These are phyloP conservation scores for Erythrophleum ivorense DNA, from an alignment of 331 rosid genomes.

Conservation along the genomic window DNA sequence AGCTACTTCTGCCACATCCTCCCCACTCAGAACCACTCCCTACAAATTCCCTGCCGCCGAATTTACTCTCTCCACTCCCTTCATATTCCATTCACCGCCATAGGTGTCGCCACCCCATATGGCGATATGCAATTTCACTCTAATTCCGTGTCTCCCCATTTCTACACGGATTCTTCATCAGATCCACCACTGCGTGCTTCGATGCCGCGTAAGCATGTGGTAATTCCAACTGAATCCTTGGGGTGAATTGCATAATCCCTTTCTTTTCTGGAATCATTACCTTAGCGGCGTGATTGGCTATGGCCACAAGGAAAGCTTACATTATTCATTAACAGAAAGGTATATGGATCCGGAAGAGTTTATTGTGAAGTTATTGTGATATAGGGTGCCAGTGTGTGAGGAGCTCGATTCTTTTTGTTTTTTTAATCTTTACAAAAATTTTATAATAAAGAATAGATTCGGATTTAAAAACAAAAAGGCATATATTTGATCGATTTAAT, in stretches of 20 bases:
- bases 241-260: slow-evolving; percentile 47
- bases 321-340: background rate
- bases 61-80: slow-evolving; percentile 35
- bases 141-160: slow-evolving; percentile 54
- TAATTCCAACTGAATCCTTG: slow-evolving; percentile 26
- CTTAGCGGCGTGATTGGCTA: no score
- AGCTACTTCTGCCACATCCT: slow-evolving; percentile 60
- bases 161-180: slow-evolving; percentile 51
- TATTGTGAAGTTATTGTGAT: no score
- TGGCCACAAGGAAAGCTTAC: no score
- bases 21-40: slow-evolving; percentile 35
- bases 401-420: no score
- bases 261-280: no score
- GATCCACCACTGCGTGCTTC: slow-evolving; percentile 55
- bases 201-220: slow-evolving; percentile 50
- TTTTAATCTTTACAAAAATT: no score
- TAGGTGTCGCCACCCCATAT: slow-evolving; percentile 57
- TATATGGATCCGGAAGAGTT: no score
- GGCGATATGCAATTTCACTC: slow-evolving; percentile 55
- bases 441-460: background rate
- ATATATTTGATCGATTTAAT: background rate
- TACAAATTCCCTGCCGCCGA: slow-evolving; percentile 45
- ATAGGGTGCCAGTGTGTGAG: no score
- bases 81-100: background rate
- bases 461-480: background rate